Conservation (phyloP, 2,329 filamentous ascomycete species). For the Colletotrichum liriopes region DNA sequence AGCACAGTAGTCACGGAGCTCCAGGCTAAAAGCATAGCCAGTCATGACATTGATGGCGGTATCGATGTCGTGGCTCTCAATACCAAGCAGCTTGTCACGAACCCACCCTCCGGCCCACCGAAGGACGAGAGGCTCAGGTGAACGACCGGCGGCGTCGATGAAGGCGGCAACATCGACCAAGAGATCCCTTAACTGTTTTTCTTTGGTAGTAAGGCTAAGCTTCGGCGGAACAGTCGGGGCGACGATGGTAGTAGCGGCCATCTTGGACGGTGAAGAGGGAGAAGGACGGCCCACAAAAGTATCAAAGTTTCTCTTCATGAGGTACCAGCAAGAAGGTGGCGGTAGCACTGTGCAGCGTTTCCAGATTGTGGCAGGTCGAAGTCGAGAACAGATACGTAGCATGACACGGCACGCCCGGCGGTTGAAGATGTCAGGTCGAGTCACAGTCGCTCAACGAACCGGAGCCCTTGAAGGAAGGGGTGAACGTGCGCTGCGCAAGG, state of each 20-base stretch:
- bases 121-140: conserved; percentile 72
- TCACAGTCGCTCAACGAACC: background rate
- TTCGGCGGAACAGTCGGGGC: conserved; percentile 39
- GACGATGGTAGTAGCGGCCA: conserved; percentile 35
- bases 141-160: conserved; percentile 68
- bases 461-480: background rate
- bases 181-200: conserved; percentile 80
- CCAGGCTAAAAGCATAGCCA: conserved; percentile 80
- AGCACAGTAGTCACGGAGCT: conserved; percentile 79
- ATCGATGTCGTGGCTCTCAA: conserved; percentile 85
- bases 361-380: conserved; percentile 17
- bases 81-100: conserved; percentile 83
- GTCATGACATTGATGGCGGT: conserved; percentile 90
- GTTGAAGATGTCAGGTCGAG: conserved; percentile 10
- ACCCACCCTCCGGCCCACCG: conserved; percentile 92
- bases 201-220: conserved; percentile 76
- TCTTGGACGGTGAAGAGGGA: conserved; percentile 31
- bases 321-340: background rate
- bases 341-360: conserved; percentile 5
- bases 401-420: conserved; percentile 27
- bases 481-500: background rate
- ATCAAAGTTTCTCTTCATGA: conserved; percentile 43
- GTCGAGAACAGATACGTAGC: conserved; percentile 29
- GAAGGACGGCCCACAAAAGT: conserved; percentile 30
- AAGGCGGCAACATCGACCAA: conserved; percentile 86